phyloP scores from a whole-genome alignment of 1,139 yeast species.

The Nakaseomyces bracarensis region DNA sequence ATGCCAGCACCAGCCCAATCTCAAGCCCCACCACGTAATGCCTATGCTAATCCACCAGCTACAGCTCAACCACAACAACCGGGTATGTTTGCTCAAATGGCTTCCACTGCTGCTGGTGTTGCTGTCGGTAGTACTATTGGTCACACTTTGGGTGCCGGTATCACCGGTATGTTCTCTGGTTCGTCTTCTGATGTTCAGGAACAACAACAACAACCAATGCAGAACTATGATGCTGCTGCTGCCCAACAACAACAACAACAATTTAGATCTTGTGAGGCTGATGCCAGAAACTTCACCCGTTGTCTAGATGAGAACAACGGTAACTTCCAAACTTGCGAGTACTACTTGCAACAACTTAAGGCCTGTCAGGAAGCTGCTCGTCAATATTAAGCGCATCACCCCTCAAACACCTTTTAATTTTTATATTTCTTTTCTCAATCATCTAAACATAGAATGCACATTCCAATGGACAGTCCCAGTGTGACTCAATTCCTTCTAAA shows the following conservation, averaged over 20 bases:
- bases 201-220: conserved; percentile 36
- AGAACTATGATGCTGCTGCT: conserved; percentile 35
- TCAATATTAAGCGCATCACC: conserved; percentile 46
- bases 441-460: no score
- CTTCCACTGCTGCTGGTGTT: conserved; percentile 98
- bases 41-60: conserved; percentile 28
- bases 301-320: conserved; percentile 91
- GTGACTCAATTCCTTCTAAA: no score
- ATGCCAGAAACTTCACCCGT: conserved; percentile 90
- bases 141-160: conserved; percentile 92
- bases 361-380: conserved; percentile 94
- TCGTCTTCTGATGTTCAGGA: conserved; percentile 50
- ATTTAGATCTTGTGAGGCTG: conserved; percentile 71
- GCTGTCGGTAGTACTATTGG: conserved; percentile 98
- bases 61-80: conserved; percentile 56
- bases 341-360: conserved; percentile 91
- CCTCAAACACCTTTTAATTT: background rate
- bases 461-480: no score
- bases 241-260: conserved; percentile 27
- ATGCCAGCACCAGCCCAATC: conserved; percentile 35
- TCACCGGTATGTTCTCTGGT: conserved; percentile 83
- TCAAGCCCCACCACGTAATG: conserved; percentile 22
- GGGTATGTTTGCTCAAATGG: conserved; percentile 94
- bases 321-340: conserved; percentile 94
- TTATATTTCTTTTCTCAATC: no score